Percentiles rank a stretch among this genome's conserved stretches.
These are phyloP conservation scores for Pseudofabraea citricarpa DNA, from an alignment of 2,329 filamentous ascomycete species.

Conservation along the genomic window DNA sequence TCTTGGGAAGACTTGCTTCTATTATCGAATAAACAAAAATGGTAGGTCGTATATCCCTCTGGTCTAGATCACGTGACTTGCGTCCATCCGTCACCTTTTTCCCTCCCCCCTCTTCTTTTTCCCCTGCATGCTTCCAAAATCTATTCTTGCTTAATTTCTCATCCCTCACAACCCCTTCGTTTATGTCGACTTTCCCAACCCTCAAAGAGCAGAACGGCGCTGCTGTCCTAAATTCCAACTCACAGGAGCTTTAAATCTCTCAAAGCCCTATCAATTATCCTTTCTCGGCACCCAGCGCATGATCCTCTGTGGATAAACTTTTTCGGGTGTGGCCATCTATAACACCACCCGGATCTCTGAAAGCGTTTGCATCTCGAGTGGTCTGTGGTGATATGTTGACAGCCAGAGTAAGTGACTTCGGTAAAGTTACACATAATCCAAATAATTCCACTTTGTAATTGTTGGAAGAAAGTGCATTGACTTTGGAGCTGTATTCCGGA, in stretches of 20 bases:
- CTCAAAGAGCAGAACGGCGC: no score
- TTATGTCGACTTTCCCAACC: background rate
- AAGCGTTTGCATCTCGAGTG: background rate
- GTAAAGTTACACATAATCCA: background rate
- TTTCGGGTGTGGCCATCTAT: background rate
- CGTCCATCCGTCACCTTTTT: background rate
- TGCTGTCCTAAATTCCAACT: no score
- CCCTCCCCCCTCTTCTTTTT: background rate
- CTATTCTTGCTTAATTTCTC: background rate
- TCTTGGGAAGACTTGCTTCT: background rate
- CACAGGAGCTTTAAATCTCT: constrained; percentile 3
- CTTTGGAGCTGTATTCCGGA: background rate
- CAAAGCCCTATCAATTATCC: constrained; percentile 2
- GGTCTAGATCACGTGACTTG: background rate
- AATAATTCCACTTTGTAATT: background rate
- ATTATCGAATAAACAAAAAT: background rate
- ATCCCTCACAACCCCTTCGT: background rate
- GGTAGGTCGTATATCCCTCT: background rate
- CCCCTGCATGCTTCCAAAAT: background rate
- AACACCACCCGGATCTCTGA: background rate
- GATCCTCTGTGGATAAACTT: background rate
- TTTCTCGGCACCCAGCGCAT: constrained; percentile 3
- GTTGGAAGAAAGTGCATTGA: background rate
- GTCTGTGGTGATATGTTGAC: background rate
- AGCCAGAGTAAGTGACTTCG: background rate